Base-by-base conservation (phyloP, 75 land plant genomes). In the Picea sitchensis region DNA sequence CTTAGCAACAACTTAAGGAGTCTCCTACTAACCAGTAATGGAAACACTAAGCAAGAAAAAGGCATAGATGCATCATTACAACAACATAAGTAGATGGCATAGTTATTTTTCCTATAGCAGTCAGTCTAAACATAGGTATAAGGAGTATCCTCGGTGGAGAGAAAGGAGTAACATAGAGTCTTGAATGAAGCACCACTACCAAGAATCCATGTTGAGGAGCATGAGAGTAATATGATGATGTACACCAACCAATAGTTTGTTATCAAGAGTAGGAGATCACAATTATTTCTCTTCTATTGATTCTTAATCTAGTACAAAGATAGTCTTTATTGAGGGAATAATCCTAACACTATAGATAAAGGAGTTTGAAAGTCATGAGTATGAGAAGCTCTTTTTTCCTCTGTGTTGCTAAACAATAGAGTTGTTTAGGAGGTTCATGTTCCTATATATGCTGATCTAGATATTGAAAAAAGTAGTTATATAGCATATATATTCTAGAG, bases 1-100 rank as follows among this genome's bases (percentile, higher is more conserved):
- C 61, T 59, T 59, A 14, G 18, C 61, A 59, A 3, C 9, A 59
- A 13, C 61, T 59, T 59, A 18, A 59, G 18, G 18, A 59, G 13
- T 59, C 61, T 59, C 61, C 61, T 59, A 59, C 61, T 59, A 59
- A 59, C 61, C 20, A 59, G 61, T 59, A 59, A 59, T 59, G 61
- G 20, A 59, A 59, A 59, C 18, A 59, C 61, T n/a, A n/a, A 14
- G 13, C 18, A 1, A 59, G 4, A 2, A 59, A 59, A 59, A 59
- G 13, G 9, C 0, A 14, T 59, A 59, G 61, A 59, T 59, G 17
- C 61, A 59, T 18, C 47, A 44, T 44, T 3, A 3, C 47, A 1
- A 1, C 47, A 44, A 5, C 61, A 59, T 59, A 59, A 59, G 61
- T 59, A 59, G 61, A 59, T 59, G 17, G 9, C 3, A 13, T 59